A percentile compares a stretch with the other conserved stretches of the same genome.
Conservation (phyloP, 768 basidiomycete species). For the Pleurotus sapidus region DNA sequence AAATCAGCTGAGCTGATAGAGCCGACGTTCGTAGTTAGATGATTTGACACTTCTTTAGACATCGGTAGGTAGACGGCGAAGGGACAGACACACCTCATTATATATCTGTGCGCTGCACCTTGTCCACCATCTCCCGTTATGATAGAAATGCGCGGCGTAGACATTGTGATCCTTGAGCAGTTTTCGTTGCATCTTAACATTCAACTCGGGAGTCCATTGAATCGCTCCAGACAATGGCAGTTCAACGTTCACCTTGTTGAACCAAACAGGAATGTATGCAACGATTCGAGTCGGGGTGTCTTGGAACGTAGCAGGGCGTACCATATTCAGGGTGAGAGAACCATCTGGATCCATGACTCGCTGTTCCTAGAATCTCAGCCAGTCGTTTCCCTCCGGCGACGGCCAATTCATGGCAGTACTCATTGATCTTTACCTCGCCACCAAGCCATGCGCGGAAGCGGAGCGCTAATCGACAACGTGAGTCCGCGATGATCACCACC, state of each 20-base stretch:
- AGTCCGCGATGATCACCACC: background rate
- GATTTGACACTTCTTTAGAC: no score
- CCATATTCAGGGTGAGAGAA: slow-evolving; percentile 70
- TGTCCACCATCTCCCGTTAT: slow-evolving; percentile 43
- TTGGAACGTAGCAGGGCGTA: slow-evolving; percentile 21
- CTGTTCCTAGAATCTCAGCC: slow-evolving; percentile 65
- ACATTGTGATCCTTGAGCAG: slow-evolving; percentile 32
- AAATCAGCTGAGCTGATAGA: slow-evolving; percentile 10
- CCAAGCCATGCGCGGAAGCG: slow-evolving; percentile 79
- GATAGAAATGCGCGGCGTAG: slow-evolving; percentile 31
- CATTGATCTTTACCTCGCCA: slow-evolving; percentile 74
- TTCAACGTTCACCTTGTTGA: slow-evolving; percentile 35
- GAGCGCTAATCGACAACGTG: slow-evolving; percentile 44
- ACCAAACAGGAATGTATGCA: no score
- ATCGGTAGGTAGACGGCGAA: no score
- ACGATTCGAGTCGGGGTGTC: background rate
- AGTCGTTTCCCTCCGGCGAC: slow-evolving; percentile 62
- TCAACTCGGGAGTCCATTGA: slow-evolving; percentile 17
- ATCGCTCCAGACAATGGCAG: slow-evolving; percentile 33
- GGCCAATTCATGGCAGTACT: slow-evolving; percentile 73
- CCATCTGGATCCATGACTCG: slow-evolving; percentile 57
- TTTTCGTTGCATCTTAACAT: slow-evolving; percentile 25
- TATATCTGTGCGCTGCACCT: slow-evolving; percentile 46
- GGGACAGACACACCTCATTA: slow-evolving; percentile 33
- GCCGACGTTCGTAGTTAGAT: no score